Percentiles rank a stretch among this genome's conserved stretches.
Conservation (phyloP, 2,329 filamentous ascomycete species). For the Chrysoporthe austroafricana region DNA sequence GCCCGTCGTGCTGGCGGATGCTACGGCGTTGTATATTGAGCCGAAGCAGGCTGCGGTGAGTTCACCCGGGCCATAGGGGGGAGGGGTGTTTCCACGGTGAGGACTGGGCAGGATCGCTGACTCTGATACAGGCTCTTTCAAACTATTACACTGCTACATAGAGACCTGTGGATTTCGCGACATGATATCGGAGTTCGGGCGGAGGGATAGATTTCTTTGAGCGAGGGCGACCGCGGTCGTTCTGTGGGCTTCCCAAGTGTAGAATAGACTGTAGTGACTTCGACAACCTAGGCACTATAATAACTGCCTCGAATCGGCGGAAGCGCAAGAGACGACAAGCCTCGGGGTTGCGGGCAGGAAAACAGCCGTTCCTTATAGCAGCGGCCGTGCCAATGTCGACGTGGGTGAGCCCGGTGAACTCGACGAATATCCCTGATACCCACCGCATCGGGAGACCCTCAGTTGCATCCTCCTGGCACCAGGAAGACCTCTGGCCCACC, state of each 20-base stretch:
- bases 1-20: constrained; percentile 75
- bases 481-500: not conserved
- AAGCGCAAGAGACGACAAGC: not conserved
- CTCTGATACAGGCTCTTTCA: constrained; percentile 18
- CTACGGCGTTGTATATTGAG: constrained; percentile 85
- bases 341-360: constrained; percentile 21
- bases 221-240: not conserved
- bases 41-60: constrained; percentile 79
- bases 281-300: not conserved
- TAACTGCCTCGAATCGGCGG: not conserved
- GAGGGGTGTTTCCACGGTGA: not conserved
- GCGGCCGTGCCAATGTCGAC: constrained; percentile 10
- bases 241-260: not conserved
- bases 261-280: not conserved
- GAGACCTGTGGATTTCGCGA: constrained; percentile 19
- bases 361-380: constrained; percentile 11
- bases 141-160: constrained; percentile 14
- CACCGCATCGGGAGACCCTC: not conserved
- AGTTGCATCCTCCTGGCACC: not conserved
- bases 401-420: constrained; percentile 5
- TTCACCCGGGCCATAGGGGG: constrained; percentile 30
- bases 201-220: constrained; percentile 7
- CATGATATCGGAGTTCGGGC: constrained; percentile 15
- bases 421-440: no score
- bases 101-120: constrained; percentile 12